Conservation (phyloP, 169 alveolate species). For the Plasmodium cynomolgi region DNA sequence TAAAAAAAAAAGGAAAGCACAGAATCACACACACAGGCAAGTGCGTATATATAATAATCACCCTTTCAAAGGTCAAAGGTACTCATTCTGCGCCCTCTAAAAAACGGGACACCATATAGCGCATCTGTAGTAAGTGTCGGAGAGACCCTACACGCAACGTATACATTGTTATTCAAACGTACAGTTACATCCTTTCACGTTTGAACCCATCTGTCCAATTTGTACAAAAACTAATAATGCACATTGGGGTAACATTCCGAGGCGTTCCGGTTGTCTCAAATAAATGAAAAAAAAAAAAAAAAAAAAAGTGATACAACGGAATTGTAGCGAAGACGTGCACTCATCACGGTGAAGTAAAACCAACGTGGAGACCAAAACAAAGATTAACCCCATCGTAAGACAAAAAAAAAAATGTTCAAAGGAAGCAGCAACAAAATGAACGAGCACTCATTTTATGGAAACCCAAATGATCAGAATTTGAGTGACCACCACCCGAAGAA, state of each 20-base stretch:
- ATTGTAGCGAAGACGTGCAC: background rate
- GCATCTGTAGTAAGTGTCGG: background rate
- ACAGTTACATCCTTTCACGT: background rate
- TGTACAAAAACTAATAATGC: background rate
- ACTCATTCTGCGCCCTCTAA: background rate
- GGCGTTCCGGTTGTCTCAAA: background rate
- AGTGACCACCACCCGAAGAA: background rate
- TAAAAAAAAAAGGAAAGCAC: too few relatives aligned
- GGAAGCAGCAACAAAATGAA: background rate
- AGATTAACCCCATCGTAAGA: background rate
- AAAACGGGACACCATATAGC: background rate
- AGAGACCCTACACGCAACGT: too few relatives aligned
- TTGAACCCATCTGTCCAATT: too few relatives aligned
- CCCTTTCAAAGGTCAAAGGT: background rate
- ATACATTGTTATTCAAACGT: background rate
- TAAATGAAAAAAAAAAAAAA: background rate
- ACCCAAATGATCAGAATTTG: background rate
- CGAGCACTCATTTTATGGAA: background rate
- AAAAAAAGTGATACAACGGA: background rate
- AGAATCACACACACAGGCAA: too few relatives aligned
- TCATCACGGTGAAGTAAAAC: background rate
- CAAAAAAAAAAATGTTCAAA: background rate
- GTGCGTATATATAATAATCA: too few relatives aligned
- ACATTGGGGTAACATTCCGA: background rate
- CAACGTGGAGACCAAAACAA: background rate